A percentile compares a stretch with the other conserved stretches of the same genome.
These are phyloP conservation scores for Fomitopsis pinicola DNA, from an alignment of 1,284 basidiomycete genomes.

Conservation along the genomic window DNA sequence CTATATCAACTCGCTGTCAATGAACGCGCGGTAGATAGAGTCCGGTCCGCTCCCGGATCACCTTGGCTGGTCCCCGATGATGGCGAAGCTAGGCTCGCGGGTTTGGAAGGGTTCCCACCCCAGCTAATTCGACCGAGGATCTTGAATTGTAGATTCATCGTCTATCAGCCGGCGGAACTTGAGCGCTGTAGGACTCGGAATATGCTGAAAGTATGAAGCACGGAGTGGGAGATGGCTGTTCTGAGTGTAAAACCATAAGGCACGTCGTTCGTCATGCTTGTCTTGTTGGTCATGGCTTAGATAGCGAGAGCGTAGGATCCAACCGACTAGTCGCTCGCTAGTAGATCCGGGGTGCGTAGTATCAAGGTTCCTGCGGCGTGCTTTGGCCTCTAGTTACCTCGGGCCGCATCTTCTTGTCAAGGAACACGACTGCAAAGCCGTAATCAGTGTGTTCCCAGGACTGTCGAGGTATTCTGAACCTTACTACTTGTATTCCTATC, in stretches of 20 bases:
- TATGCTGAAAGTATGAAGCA: neutral
- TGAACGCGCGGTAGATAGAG: neutral
- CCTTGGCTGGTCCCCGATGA: neutral
- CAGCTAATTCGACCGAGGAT: neutral
- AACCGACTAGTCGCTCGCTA: neutral
- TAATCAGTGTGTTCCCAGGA: neutral
- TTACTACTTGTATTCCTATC: neutral
- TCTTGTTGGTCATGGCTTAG: too few relatives aligned
- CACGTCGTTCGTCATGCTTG: too few relatives aligned
- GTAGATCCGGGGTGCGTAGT: neutral
- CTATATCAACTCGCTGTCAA: neutral
- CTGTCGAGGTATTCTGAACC: neutral
- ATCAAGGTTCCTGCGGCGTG: neutral
- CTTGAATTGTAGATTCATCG: conserved; percentile 1
- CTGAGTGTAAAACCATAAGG: neutral
- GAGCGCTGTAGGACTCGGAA: neutral
- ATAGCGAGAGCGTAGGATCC: too few relatives aligned
- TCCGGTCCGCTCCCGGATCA: conserved; percentile 1
- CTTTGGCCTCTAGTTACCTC: neutral
- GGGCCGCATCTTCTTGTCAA: neutral
- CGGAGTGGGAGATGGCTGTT: neutral
- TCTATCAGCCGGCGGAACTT: conserved; percentile 5
- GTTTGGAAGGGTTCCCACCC: neutral
- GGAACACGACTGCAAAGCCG: neutral
- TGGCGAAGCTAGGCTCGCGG: neutral